These are phyloP conservation scores for Iris macrosiphon DNA, from an alignment of 106 monocot species.

Conservation along the genomic window DNA sequence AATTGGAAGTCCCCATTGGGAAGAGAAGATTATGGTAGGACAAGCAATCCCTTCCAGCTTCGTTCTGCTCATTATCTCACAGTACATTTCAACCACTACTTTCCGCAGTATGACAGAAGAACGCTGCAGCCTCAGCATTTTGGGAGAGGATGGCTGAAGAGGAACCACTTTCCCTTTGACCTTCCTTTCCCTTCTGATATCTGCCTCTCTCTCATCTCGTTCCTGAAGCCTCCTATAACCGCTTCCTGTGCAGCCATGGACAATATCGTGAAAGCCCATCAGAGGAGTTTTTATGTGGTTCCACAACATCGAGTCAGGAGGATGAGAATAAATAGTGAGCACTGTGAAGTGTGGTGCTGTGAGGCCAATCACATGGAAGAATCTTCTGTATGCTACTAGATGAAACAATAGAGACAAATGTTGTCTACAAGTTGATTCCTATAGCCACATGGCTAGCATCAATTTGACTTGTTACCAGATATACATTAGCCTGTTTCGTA, in stretches of 20 bases:
- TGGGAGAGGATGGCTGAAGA: slow-evolving; percentile 1
- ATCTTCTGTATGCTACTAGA: slow-evolving; percentile 2
- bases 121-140: slow-evolving; percentile 4
- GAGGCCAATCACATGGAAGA: slow-evolving; percentile 16
- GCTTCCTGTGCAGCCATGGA: too few species aligned
- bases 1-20: not conserved
- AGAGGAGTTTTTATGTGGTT: not conserved
- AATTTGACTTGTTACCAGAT: not conserved
- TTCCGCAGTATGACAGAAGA: not conserved
- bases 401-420: slow-evolving; percentile 8
- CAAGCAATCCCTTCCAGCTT: not conserved
- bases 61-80: not conserved
- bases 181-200: not conserved
- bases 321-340: not conserved
- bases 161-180: not conserved
- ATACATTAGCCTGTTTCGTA: not conserved
- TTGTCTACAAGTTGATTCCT: slow-evolving; percentile 12
- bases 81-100: not conserved
- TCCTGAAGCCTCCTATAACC: not conserved
- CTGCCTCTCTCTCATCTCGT: not conserved
- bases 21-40: not conserved
- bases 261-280: not conserved
- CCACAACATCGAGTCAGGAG: not conserved
- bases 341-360: not conserved
- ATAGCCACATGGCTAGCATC: slow-evolving; percentile 13